Base-by-base conservation (phyloP, 805 yeast species). In the Nakazawaea ernobii region DNA sequence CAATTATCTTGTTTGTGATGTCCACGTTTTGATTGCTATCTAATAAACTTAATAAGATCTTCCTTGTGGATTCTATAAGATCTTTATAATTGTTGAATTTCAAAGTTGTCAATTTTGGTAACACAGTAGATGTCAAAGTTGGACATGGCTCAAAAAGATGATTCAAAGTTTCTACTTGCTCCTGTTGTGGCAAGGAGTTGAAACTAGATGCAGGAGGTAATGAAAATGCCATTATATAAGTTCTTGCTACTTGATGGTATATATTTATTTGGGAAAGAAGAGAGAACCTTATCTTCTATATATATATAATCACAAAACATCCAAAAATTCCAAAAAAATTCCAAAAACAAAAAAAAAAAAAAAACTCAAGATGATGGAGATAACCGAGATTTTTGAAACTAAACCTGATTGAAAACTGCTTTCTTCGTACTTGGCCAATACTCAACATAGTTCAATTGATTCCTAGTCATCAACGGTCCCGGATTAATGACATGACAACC, bases 401-500 rank as follows among this genome's bases (percentile, higher is more conserved):
- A 73, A 2, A 80, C 45, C 45, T 76, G 80, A 55, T 73, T 74
- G 52, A 71, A 63, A 20, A 67, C 70, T 4, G 75, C 73, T 52
- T 68, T 73, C 59, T 81, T 84, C 2, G 73, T 60, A 10, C 82
- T 66, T 1, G 95, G 87, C 42, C 56, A 68, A 59, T 86, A 90
- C 62, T 87, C 96, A n/a, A 82, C 67, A 66, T 86, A 91, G 52
- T 78, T 77, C 35, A 83, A 73, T 48, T 72, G 69, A 37, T 71
- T 71, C 29, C 64, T 63, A 35, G 57, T 64, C 42, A 53, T 65
- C 51, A 86, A 75, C 15, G 64, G 65, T 0, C 94, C 86, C 2
- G 92, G 77, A 55, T 91, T 92, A 20, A 87, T 55, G 9, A 86
- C 84, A 61, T 79, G 80, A 59, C 96, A 87, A 3, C 92, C 95